phyloP scores from a whole-genome alignment of 2,329 filamentous ascomycete species.

The Penicillium sp. region DNA sequence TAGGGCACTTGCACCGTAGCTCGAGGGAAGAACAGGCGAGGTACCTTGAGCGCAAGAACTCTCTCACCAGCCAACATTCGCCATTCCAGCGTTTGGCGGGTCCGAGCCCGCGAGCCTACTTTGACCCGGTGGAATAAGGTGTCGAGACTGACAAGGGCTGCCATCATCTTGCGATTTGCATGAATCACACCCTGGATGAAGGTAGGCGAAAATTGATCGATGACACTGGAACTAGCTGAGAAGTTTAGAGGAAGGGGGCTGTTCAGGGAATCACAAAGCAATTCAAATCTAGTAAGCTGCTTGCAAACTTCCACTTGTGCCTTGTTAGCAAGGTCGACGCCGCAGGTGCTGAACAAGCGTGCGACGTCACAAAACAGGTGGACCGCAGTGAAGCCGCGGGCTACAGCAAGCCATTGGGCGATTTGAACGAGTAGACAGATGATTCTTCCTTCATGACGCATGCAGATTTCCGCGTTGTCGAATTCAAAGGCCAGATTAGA shows the following conservation, averaged over 20 bases:
- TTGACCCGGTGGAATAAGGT: not conserved
- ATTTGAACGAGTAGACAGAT: constrained; percentile 23
- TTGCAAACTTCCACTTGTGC: constrained; percentile 2
- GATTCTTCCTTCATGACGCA: not conserved
- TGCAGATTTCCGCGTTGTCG: not conserved
- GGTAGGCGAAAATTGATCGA: not conserved
- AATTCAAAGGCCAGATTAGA: not conserved
- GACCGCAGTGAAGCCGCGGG: constrained; percentile 26
- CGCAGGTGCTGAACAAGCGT: constrained; percentile 20
- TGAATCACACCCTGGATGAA: not conserved
- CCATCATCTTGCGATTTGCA: not conserved
- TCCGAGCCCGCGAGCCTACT: not conserved
- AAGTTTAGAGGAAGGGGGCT: not conserved
- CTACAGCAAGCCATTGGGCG: constrained; percentile 27
- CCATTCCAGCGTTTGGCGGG: not conserved
- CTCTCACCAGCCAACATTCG: not conserved
- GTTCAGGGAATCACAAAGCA: not conserved
- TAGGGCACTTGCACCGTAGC: not conserved
- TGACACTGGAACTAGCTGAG: not conserved
- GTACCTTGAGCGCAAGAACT: not conserved
- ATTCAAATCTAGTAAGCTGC: not conserved
- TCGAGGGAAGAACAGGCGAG: not conserved
- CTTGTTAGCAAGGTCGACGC: constrained; percentile 1
- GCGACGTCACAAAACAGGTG: constrained; percentile 30
- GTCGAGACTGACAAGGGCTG: not conserved